phyloP scores from a whole-genome alignment of 2,329 filamentous ascomycete species.

The Zalaria sp. region DNA sequence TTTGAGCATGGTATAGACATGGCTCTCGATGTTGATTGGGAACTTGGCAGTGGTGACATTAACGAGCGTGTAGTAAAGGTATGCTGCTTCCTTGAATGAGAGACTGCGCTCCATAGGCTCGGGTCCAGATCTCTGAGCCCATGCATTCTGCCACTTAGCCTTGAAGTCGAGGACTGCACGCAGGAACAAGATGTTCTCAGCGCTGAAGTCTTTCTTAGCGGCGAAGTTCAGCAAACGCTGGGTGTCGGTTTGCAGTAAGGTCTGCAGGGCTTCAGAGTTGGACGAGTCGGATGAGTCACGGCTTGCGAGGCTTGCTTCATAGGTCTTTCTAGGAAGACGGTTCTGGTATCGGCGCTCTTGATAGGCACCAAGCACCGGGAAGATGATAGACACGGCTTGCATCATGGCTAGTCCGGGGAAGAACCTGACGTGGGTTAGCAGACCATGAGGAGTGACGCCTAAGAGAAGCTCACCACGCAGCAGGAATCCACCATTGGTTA shows the following conservation, averaged over 20 bases:
- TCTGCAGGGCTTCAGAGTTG: background rate
- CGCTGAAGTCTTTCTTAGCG: constrained; percentile 51
- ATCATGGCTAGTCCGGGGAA: constrained; percentile 47
- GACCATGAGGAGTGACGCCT: background rate
- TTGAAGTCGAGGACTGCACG: background rate
- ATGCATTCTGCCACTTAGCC: constrained; percentile 1
- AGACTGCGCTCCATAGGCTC: constrained; percentile 26
- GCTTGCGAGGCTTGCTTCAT: background rate
- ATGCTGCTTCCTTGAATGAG: constrained; percentile 43
- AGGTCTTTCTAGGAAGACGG: constrained; percentile 8
- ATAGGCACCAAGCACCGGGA: constrained; percentile 46
- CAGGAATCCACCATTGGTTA: constrained; percentile 43
- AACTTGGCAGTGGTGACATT: constrained; percentile 45
- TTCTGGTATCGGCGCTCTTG: constrained; percentile 19
- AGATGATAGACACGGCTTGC: constrained; percentile 49
- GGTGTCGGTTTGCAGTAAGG: background rate
- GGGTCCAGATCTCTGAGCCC: constrained; percentile 4
- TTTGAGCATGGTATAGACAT: constrained; percentile 40
- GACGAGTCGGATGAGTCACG: background rate
- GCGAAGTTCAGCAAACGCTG: constrained; percentile 49
- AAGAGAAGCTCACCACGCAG: constrained; percentile 42
- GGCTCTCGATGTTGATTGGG: constrained; percentile 50
- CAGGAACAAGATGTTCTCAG: constrained; percentile 57
- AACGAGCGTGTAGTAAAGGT: constrained; percentile 49
- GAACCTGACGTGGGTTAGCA: constrained; percentile 19